A percentile compares a stretch with the other conserved stretches of the same genome.
These are phyloP conservation scores for Rhododendron vialii DNA, from an alignment of 148 eudicot species.

Conservation along the genomic window DNA sequence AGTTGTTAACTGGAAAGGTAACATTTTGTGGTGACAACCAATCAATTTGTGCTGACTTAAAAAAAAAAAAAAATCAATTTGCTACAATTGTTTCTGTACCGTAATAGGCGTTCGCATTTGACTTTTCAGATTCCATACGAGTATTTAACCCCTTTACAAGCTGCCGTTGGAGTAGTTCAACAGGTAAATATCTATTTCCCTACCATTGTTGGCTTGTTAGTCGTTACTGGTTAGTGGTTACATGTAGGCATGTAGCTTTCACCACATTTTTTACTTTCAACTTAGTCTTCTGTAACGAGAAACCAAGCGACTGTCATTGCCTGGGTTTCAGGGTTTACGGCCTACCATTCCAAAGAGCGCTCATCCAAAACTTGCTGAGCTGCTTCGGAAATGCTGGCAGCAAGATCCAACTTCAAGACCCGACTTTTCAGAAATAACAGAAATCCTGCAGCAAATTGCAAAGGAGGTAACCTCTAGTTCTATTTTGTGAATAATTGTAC, in stretches of 20 bases:
- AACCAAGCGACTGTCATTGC: background rate
- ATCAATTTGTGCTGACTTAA: background rate
- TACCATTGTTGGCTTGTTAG: background rate
- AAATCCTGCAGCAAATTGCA: slow-evolving; percentile 54
- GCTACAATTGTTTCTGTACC: background rate
- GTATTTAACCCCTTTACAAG: slow-evolving; percentile 89
- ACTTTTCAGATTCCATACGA: slow-evolving; percentile 79
- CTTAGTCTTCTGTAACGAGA: background rate
- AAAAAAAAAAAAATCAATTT: background rate
- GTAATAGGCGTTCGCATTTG: background rate
- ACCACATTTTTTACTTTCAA: background rate
- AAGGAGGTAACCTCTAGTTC: slow-evolving; percentile 55
- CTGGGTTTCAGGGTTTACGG: slow-evolving; percentile 57
- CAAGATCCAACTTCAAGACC: slow-evolving; percentile 85
- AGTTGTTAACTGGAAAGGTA: slow-evolving; percentile 90
- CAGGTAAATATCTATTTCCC: slow-evolving; percentile 46
- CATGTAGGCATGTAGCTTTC: background rate
- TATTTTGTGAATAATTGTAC: background rate
- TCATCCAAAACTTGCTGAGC: slow-evolving; percentile 62
- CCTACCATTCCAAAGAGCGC: slow-evolving; percentile 88
- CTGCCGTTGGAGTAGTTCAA: slow-evolving; percentile 97
- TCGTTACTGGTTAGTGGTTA: background rate
- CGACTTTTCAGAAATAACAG: slow-evolving; percentile 75
- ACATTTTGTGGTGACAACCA: background rate
- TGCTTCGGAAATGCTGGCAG: slow-evolving; percentile 97